Conservation (phyloP, 2,329 filamentous ascomycete species). For the Knufia petricola region DNA sequence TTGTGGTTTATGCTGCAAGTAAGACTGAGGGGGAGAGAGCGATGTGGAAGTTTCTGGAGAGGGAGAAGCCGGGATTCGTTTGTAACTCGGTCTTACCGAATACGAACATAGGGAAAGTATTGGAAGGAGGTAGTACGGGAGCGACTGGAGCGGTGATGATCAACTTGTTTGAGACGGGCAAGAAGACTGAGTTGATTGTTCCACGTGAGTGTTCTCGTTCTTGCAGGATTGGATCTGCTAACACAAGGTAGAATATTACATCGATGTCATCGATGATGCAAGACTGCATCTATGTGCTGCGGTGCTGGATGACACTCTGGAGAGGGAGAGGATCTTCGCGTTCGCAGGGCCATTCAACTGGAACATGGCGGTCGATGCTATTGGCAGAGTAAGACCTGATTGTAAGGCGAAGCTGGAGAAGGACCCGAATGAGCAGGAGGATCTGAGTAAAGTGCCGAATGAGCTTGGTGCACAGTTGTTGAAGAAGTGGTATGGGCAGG, state of each 20-base stretch:
- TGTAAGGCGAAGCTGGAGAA: conserved; percentile 16
- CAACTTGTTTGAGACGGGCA: conserved; percentile 8
- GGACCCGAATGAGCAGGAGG: conserved; percentile 6
- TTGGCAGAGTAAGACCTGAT: conserved; percentile 33
- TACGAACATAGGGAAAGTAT: conserved; percentile 12
- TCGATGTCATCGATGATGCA: conserved; percentile 41
- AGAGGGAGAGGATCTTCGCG: conserved; percentile 45
- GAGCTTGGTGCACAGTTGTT: conserved; percentile 13
- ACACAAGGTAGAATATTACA: conserved; percentile 7
- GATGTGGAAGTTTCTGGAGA: conserved; percentile 32
- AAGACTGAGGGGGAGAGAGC: conserved; percentile 32
- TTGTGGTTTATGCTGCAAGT: conserved; percentile 31
- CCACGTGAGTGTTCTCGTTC: conserved; percentile 7
- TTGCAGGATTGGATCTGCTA: not conserved
- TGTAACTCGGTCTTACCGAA: conserved; percentile 22
- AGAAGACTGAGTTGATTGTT: not conserved
- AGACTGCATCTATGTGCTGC: conserved; percentile 44
- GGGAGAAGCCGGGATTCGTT: conserved; percentile 23
- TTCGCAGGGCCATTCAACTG: conserved; percentile 41
- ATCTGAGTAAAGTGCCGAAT: conserved; percentile 16
- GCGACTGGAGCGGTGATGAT: conserved; percentile 22
- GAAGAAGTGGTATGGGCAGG: conserved; percentile 12
- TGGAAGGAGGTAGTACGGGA: conserved; percentile 3
- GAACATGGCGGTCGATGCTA: conserved; percentile 32
- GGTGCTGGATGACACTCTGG: conserved; percentile 36